Percentiles rank a stretch among this genome's conserved stretches.
These are phyloP conservation scores for Lactarius evosmus DNA, from an alignment of 768 basidiomycete genomes.

Conservation along the genomic window DNA sequence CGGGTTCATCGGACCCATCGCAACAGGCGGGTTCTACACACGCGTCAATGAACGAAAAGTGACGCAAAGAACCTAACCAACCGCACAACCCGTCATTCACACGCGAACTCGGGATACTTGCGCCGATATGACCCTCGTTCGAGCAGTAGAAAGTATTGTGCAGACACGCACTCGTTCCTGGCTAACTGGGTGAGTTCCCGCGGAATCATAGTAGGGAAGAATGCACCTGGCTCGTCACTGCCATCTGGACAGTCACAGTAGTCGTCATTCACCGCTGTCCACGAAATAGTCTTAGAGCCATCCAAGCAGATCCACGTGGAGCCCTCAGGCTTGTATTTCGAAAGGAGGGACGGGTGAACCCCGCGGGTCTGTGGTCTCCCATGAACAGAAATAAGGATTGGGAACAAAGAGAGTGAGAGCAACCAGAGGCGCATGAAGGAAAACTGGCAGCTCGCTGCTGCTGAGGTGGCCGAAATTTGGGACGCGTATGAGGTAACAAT, in stretches of 20 bases:
- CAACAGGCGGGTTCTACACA: conserved; percentile 82
- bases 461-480: neutral
- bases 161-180: conserved; percentile 84
- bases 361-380: conserved; percentile 51
- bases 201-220: neutral
- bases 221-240: conserved; percentile 88
- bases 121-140: conserved; percentile 86
- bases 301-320: conserved; percentile 75
- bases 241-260: conserved; percentile 93
- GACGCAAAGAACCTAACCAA: conserved; percentile 38
- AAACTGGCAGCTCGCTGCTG: conserved; percentile 5
- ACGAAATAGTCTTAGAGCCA: conserved; percentile 72
- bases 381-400: neutral
- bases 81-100: conserved; percentile 95
- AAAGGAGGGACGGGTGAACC: conserved; percentile 50
- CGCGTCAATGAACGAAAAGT: conserved; percentile 23
- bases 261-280: conserved; percentile 86
- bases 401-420: conserved; percentile 3
- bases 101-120: conserved; percentile 70
- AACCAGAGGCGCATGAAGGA: conserved; percentile 12
- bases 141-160: conserved; percentile 75
- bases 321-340: conserved; percentile 53
- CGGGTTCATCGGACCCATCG: conserved; percentile 90
- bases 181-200: conserved; percentile 12
- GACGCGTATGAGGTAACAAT: neutral